A percentile compares a stretch with the other conserved stretches of the same genome.
Evolutionary conservation across 129 eudicot species (phyloP).

Genomic region (Flaveria ramosissima): DNA sequence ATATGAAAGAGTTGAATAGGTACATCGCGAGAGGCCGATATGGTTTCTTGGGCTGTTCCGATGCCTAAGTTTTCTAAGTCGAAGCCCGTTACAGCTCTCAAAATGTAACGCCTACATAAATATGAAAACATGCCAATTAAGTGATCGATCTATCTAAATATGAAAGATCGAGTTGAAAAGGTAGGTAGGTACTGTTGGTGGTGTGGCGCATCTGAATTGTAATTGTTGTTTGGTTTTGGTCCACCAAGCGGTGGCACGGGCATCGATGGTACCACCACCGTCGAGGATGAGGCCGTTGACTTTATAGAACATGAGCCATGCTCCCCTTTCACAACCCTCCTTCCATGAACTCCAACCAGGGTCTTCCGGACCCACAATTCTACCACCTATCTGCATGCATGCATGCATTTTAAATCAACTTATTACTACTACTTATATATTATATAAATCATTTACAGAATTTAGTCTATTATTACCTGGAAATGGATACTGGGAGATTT

Average conservation of each 20-base stretch:
- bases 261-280: constrained; percentile 37
- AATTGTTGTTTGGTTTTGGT: constrained; percentile 5
- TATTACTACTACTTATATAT: no score
- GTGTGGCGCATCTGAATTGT: constrained; percentile 1
- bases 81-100: constrained; percentile 30
- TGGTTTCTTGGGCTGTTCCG: constrained; percentile 45
- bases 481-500: constrained; percentile 26
- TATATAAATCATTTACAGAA: no score
- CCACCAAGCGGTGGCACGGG: constrained; percentile 43
- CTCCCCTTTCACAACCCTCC: constrained; percentile 22
- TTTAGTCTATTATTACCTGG: constrained; percentile 27
- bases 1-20: constrained; percentile 14
- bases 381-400: constrained; percentile 31
- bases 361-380: constrained; percentile 29
- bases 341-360: constrained; percentile 26
- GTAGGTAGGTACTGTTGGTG: constrained; percentile 30
- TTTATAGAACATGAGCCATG: constrained; percentile 25
- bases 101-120: constrained; percentile 34
- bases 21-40: constrained; percentile 30
- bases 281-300: constrained; percentile 18
- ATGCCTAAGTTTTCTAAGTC: constrained; percentile 21
- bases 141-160: no score
- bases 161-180: no score
- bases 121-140: no score
- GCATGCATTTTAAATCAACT: no score